These are phyloP conservation scores for Penicillium nordicum DNA, from an alignment of 2,329 filamentous ascomycete species.

Conservation along the genomic window DNA sequence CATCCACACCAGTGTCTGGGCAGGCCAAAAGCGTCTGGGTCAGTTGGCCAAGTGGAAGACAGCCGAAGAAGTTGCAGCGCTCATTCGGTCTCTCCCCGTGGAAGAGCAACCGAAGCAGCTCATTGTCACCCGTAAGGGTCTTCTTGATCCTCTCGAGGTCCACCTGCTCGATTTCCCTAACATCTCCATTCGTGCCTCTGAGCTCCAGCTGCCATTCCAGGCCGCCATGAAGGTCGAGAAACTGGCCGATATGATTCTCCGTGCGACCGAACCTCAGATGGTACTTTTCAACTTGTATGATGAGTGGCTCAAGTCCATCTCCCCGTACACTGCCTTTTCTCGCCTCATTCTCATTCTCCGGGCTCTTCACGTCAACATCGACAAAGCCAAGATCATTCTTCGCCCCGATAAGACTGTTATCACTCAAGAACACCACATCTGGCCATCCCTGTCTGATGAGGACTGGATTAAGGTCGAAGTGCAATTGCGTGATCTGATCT, in stretches of 20 bases:
- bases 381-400: slow-evolving; percentile 94
- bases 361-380: slow-evolving; percentile 93
- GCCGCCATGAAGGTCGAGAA: slow-evolving; percentile 99
- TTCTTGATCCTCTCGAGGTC: slow-evolving; percentile 93
- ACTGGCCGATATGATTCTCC: slow-evolving; percentile 96
- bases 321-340: slow-evolving; percentile 97
- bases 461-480: slow-evolving; percentile 99
- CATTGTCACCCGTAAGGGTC: slow-evolving; percentile 95
- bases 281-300: slow-evolving; percentile 98
- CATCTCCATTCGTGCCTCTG: slow-evolving; percentile 95
- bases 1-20: slow-evolving; percentile 99
- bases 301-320: slow-evolving; percentile 97
- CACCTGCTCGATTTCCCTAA: slow-evolving; percentile 98
- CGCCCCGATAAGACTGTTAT: slow-evolving; percentile 97
- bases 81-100: slow-evolving; percentile 91
- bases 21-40: slow-evolving; percentile 96
- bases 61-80: slow-evolving; percentile 95
- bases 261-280: slow-evolving; percentile 99
- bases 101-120: slow-evolving; percentile 99
- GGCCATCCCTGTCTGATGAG: slow-evolving; percentile 89
- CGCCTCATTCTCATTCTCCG: slow-evolving; percentile 88
- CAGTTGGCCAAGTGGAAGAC: slow-evolving; percentile 99
- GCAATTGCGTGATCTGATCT: slow-evolving; percentile 86
- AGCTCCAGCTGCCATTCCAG: slow-evolving; percentile 96
- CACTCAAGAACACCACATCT: slow-evolving; percentile 98